Percentiles rank a stretch among this genome's conserved stretches.
Evolutionary conservation across 2,329 filamentous ascomycete genomes (phyloP).

Genomic region (Aspergillus transmontanensis): DNA sequence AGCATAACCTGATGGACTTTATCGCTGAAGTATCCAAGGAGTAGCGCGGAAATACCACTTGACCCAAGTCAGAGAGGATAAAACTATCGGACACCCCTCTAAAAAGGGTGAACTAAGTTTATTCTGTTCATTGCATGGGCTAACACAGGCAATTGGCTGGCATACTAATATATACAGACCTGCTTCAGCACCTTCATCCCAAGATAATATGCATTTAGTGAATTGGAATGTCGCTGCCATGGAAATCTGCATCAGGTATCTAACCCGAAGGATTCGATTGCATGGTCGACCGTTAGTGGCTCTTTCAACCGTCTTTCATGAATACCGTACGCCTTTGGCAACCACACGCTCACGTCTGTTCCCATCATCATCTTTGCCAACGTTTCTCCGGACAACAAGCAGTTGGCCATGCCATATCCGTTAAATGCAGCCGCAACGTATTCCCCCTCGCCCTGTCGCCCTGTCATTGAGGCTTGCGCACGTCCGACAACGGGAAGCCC

Average conservation of each 20-base stretch:
- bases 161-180: neutral
- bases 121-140: neutral
- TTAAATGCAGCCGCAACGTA: slow-evolving; percentile 67
- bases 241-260: neutral
- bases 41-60: neutral
- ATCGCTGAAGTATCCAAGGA: slow-evolving; percentile 21
- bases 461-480: slow-evolving; percentile 45
- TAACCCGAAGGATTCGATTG: slow-evolving; percentile 4
- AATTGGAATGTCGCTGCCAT: neutral
- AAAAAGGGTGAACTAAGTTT: neutral
- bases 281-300: slow-evolving; percentile 1
- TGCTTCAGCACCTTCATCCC: neutral
- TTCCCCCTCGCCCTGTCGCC: slow-evolving; percentile 24
- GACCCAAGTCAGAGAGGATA: neutral
- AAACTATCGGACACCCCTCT: neutral
- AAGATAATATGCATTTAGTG: neutral
- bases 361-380: slow-evolving; percentile 34
- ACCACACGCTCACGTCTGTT: neutral
- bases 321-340: slow-evolving; percentile 10
- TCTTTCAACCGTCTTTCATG: slow-evolving; percentile 5
- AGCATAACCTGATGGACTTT: slow-evolving; percentile 31
- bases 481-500: slow-evolving; percentile 55
- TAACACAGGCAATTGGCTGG: neutral
- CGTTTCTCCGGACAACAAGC: slow-evolving; percentile 30
- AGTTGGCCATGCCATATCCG: slow-evolving; percentile 69